Evolutionary conservation across 495 filamentous ascomycete genomes (phyloP).

Genomic region (Penicillium samsonianum): DNA sequence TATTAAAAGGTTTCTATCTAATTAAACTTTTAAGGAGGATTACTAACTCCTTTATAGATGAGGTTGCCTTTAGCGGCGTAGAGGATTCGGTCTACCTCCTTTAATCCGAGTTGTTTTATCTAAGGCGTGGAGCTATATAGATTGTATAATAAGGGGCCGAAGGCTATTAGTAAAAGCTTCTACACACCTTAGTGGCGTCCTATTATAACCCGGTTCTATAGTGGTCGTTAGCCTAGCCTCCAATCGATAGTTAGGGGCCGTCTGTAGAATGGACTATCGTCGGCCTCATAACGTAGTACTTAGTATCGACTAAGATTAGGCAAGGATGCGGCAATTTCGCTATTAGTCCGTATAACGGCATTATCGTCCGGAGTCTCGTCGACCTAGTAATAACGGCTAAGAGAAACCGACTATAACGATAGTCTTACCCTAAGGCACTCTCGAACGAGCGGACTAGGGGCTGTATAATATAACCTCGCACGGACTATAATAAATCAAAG

Average conservation of each 20-base stretch:
- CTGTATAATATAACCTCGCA: too few relatives aligned
- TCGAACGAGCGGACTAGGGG: background rate
- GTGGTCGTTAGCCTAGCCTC: background rate
- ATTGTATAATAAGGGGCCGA: background rate
- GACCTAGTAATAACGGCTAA: background rate
- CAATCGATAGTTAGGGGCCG: background rate
- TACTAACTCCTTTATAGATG: background rate
- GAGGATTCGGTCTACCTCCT: background rate
- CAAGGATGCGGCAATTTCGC: background rate
- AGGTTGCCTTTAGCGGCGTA: background rate
- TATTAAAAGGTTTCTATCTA: background rate
- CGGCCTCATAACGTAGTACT: background rate
- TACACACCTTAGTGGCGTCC: background rate
- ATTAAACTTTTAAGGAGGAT: background rate
- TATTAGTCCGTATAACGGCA: background rate
- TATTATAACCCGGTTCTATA: background rate
- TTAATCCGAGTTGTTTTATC: background rate
- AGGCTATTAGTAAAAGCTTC: background rate
- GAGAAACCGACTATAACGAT: background rate
- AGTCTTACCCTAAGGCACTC: background rate
- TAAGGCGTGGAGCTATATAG: background rate
- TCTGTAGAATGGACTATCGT: background rate
- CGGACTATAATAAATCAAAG: too few relatives aligned
- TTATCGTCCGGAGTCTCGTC: background rate
- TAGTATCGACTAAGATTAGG: background rate